A percentile compares a stretch with the other conserved stretches of the same genome.
Conservation (phyloP, 2,329 filamentous ascomycete genomes). For the Colletotrichum karsti region DNA sequence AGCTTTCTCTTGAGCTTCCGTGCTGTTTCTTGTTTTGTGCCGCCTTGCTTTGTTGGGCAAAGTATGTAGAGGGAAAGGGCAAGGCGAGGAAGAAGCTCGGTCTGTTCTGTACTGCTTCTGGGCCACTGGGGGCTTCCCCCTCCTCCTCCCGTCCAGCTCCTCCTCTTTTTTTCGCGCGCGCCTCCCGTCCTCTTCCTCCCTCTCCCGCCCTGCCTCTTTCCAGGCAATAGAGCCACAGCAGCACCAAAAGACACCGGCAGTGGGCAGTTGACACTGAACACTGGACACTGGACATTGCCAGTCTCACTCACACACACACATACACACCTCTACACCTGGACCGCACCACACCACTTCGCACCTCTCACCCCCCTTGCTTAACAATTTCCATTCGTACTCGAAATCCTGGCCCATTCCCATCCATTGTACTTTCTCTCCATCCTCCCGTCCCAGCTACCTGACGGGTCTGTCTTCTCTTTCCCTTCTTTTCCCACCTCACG, state of each 20-base stretch:
- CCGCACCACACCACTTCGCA: background rate
- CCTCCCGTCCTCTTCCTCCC: background rate
- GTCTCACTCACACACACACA: background rate
- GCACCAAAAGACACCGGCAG: too few species aligned
- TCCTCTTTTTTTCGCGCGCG: background rate
- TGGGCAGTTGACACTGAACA: too few species aligned
- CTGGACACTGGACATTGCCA: too few species aligned
- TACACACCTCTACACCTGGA: background rate
- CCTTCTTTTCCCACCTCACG: slow-evolving; percentile 17
- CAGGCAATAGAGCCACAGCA: too few species aligned
- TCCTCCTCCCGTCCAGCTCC: background rate
- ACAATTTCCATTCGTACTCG: slow-evolving; percentile 25
- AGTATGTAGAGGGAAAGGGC: slow-evolving; percentile 14
- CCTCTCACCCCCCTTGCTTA: slow-evolving; percentile 21
- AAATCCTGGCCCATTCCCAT: slow-evolving; percentile 2
- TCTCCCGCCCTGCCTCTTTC: too few species aligned
- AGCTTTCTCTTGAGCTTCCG: slow-evolving; percentile 10
- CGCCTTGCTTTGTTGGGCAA: slow-evolving; percentile 16
- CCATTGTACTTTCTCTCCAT: slow-evolving; percentile 10
- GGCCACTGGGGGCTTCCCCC: background rate
- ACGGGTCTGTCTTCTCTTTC: background rate
- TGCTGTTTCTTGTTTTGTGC: slow-evolving; percentile 19
- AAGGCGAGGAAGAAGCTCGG: slow-evolving; percentile 17
- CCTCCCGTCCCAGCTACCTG: slow-evolving; percentile 15
- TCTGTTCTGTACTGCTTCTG: background rate